Base-by-base conservation (phyloP, 805 yeast species). In the Pichia membranifaciens region DNA sequence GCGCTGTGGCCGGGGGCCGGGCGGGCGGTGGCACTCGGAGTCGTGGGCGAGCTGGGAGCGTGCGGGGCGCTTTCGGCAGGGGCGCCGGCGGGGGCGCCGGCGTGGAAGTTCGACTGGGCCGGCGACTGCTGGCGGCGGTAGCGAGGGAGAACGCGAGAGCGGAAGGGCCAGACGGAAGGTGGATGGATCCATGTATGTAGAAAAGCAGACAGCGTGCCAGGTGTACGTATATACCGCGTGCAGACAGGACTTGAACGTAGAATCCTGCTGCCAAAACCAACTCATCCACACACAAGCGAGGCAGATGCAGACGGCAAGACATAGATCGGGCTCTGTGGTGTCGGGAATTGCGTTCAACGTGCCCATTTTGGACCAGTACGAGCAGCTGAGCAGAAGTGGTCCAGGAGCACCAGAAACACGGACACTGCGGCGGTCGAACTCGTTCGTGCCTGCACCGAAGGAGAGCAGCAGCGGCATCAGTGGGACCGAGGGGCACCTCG, bases 261-360 rank as follows among this genome's bases (percentile, higher is more conserved):
- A 25, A 25, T 25, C 10, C 29, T 25, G 29, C 7, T 25, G 29
- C 29, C 29, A 10, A 25, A n/a, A n/a, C n/a, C n/a, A n/a, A n/a
- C n/a, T n/a, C n/a, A n/a, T n/a, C n/a, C n/a, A n/a, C n/a, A n/a
- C n/a, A n/a, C n/a, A n/a, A n/a, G n/a, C n/a, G n/a, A n/a, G n/a
- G n/a, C n/a, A n/a, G n/a, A n/a, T n/a, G n/a, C n/a, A n/a, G 17
- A 52, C 57, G 17, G 51, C 61, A 44, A 69, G 64, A 48, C 69
- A 72, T 7, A 69, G 88, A 57, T 72, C 82, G 46, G 74, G 76
- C 50, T 82, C 89, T 2, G 74, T 81, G 51, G 87, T 82, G 1
- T 79, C 79, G 43, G 64, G 69, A 28, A 80, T 82, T 41, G 88
- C 88, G 0, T 62, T 72, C 38, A 76, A 74, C 32, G 70, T 73